These are phyloP conservation scores for Magnaporthiopsis rhizophila DNA, from an alignment of 2,329 filamentous ascomycete genomes.

Conservation along the genomic window DNA sequence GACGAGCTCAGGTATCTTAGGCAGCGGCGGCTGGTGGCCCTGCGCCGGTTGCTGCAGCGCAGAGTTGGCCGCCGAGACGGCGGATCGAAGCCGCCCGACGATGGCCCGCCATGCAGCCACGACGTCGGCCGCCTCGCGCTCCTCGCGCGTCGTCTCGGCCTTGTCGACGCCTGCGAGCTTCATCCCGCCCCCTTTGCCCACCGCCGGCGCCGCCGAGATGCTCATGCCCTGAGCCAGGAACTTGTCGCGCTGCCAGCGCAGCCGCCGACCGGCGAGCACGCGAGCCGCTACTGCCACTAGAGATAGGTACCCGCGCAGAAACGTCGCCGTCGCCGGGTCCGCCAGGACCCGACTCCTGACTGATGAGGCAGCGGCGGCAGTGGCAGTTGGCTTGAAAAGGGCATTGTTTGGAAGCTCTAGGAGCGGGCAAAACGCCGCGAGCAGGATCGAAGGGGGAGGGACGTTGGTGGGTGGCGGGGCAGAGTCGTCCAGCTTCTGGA, in stretches of 20 bases:
- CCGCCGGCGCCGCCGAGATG: constrained; percentile 58
- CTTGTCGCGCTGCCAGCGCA: constrained; percentile 85
- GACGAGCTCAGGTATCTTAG: constrained; percentile 61
- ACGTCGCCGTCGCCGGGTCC: constrained; percentile 52
- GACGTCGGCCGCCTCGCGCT: constrained; percentile 75
- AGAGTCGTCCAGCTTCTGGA: constrained; percentile 19
- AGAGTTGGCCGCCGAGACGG: constrained; percentile 58
- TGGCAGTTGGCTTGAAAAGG: constrained; percentile 58
- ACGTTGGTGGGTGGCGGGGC: constrained; percentile 70
- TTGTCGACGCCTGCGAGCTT: constrained; percentile 84
- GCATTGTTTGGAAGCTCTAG: constrained; percentile 56
- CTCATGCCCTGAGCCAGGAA: constrained; percentile 81
- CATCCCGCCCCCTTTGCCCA: constrained; percentile 72
- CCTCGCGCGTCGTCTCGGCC: constrained; percentile 71
- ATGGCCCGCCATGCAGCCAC: constrained; percentile 67
- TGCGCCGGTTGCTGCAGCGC: constrained; percentile 21
- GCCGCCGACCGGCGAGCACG: constrained; percentile 74
- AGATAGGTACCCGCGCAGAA: constrained; percentile 56
- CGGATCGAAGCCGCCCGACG: constrained; percentile 65
- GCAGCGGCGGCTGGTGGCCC: constrained; percentile 9
- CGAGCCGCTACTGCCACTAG: constrained; percentile 64
- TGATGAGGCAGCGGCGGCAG: constrained; percentile 30
- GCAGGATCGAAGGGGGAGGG: constrained; percentile 75
- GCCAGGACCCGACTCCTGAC: constrained; percentile 57
- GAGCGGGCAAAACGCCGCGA: constrained; percentile 67